Evolutionary conservation across 2,329 filamentous ascomycete species (phyloP).

Genomic region (Cercospora canescens): DNA sequence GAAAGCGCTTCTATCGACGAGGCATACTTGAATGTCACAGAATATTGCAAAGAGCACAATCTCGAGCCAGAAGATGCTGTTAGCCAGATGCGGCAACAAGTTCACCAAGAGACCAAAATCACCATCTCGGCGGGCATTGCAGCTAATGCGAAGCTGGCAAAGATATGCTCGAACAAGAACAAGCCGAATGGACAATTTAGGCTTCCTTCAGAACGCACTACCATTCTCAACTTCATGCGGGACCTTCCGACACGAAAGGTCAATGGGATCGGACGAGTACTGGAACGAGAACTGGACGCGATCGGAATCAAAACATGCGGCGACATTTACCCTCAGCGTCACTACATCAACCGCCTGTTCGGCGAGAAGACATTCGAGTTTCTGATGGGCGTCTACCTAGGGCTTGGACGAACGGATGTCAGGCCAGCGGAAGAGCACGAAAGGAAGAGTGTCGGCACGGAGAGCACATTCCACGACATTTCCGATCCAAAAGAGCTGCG

Average conservation of each 20-base stretch:
- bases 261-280: conserved; percentile 90
- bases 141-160: conserved; percentile 88
- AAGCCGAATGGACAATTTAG: conserved; percentile 93
- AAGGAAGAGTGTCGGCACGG: conserved; percentile 90
- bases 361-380: conserved; percentile 91
- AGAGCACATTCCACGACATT: conserved; percentile 86
- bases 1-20: conserved; percentile 95
- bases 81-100: conserved; percentile 72
- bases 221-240: conserved; percentile 79
- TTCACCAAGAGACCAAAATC: conserved; percentile 74
- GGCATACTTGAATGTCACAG: conserved; percentile 91
- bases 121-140: conserved; percentile 94
- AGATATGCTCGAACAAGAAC: conserved; percentile 93
- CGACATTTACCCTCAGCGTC: conserved; percentile 77
- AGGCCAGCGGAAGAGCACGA: conserved; percentile 88
- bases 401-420: conserved; percentile 73
- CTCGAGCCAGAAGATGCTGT: conserved; percentile 73
- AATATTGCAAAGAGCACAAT: conserved; percentile 70
- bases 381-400: conserved; percentile 78
- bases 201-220: conserved; percentile 68
- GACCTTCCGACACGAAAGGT: conserved; percentile 84
- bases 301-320: conserved; percentile 87
- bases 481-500: conserved; percentile 66
- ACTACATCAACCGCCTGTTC: conserved; percentile 74
- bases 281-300: conserved; percentile 86